phyloP scores from a whole-genome alignment of 495 filamentous ascomycete species.

The Rostrohypoxylon terebratum region DNA sequence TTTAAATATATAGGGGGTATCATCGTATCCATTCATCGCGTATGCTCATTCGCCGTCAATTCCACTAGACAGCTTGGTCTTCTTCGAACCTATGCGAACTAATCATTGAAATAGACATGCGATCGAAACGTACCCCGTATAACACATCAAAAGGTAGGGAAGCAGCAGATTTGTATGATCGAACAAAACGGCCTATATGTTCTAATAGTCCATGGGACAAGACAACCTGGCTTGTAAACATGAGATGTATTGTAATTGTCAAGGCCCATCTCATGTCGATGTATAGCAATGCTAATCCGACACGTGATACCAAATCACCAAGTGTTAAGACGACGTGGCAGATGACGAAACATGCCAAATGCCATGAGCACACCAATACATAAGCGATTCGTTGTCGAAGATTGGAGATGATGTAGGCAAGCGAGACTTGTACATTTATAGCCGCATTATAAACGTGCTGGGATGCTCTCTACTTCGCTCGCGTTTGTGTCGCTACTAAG shows the following conservation, averaged over 20 bases:
- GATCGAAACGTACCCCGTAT: background rate
- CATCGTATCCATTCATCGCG: background rate
- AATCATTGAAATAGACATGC: background rate
- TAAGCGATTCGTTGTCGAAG: background rate
- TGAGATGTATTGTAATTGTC: background rate
- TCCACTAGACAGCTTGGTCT: background rate
- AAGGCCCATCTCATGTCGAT: background rate
- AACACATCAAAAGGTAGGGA: background rate
- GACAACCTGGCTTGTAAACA: background rate
- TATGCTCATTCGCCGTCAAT: background rate
- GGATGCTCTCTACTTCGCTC: conserved; percentile 47
- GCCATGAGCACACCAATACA: background rate
- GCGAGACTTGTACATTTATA: background rate
- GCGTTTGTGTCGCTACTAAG: conserved; percentile 49
- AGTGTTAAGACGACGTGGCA: background rate
- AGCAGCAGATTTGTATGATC: background rate
- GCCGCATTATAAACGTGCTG: conserved; percentile 22
- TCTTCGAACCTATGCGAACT: background rate
- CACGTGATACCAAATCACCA: background rate
- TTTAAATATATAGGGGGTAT: background rate
- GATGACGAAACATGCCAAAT: background rate
- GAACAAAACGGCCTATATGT: background rate
- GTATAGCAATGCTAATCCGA: background rate
- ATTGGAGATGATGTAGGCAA: background rate
- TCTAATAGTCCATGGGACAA: background rate